Conservation (phyloP, 2,329 filamentous ascomycete genomes). For the Aaosphaeria pasadenensis region DNA sequence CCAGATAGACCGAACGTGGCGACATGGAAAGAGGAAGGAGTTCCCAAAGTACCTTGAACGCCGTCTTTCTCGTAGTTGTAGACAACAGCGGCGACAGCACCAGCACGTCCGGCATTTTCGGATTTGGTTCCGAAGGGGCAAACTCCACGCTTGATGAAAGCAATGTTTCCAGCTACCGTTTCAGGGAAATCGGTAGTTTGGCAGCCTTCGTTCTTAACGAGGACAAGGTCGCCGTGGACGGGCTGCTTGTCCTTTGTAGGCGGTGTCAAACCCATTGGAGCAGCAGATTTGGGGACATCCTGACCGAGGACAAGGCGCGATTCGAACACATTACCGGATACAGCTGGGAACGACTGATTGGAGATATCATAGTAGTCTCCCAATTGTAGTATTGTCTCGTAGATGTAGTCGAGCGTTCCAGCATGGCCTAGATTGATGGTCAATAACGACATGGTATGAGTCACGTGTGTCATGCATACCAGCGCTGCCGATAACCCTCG, state of each 20-base stretch:
- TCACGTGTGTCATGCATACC: constrained; percentile 23
- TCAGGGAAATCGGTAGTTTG: constrained; percentile 58
- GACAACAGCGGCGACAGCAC: constrained; percentile 69
- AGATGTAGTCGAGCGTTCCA: constrained; percentile 37
- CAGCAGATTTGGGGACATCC: constrained; percentile 30
- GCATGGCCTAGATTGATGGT: constrained; percentile 23
- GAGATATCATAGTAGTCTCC: constrained; percentile 40
- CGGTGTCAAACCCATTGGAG: constrained; percentile 35
- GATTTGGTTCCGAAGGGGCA: constrained; percentile 75
- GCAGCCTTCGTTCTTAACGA: constrained; percentile 33
- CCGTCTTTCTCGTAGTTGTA: constrained; percentile 70
- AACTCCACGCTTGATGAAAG: constrained; percentile 67
- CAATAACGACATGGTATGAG: constrained; percentile 1
- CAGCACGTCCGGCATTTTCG: constrained; percentile 64
- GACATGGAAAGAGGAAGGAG: constrained; percentile 55
- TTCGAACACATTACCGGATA: constrained; percentile 35
- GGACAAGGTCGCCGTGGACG: constrained; percentile 31
- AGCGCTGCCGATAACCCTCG: constrained; percentile 36
- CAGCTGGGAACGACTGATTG: constrained; percentile 36
- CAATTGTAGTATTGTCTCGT: constrained; percentile 34
- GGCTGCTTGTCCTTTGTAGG: constrained; percentile 36
- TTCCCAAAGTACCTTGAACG: constrained; percentile 65
- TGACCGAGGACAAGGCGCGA: constrained; percentile 35
- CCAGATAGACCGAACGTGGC: constrained; percentile 69
- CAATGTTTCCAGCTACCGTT: constrained; percentile 62